Evolutionary conservation across 192 early-diverging fungal species (phyloP).

Genomic region (Mortierella alpina): DNA sequence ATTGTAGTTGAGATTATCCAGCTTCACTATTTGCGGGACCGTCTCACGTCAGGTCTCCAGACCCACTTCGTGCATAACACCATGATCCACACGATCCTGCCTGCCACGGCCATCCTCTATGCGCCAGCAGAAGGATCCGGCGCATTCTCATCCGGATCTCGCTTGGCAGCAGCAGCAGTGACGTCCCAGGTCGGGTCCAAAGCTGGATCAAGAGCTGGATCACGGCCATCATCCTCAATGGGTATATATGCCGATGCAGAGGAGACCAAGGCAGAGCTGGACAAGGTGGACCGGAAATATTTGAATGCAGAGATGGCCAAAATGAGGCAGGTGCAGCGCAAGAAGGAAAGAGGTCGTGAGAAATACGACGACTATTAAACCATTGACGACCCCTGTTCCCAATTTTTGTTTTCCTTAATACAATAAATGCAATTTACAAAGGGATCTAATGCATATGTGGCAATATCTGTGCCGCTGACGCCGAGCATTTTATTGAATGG

Average conservation of each 20-base stretch:
- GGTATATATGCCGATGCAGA: constrained; percentile 50
- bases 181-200: constrained; percentile 26
- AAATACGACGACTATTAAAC: constrained; percentile 38
- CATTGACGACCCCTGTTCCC: background rate
- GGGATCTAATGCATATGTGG: background rate
- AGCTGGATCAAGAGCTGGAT: constrained; percentile 43
- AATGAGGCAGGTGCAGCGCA: constrained; percentile 50
- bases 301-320: constrained; percentile 52
- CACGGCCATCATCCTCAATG: constrained; percentile 40
- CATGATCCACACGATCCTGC: constrained; percentile 46
- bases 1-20: constrained; percentile 46
- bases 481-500: too few species aligned
- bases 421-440: too few species aligned
- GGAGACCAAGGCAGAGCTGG: constrained; percentile 45
- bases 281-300: constrained; percentile 45
- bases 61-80: constrained; percentile 54
- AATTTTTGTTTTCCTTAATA: too few species aligned
- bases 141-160: constrained; percentile 16
- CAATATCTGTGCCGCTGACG: background rate
- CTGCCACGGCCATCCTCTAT: constrained; percentile 36
- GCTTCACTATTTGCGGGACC: constrained; percentile 35
- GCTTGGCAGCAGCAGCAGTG: constrained; percentile 21
- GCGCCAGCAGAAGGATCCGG: constrained; percentile 22
- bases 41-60: constrained; percentile 38
- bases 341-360: constrained; percentile 31